Conservation (phyloP, 164 flowering plant genomes). For the Liquidambar formosana region DNA sequence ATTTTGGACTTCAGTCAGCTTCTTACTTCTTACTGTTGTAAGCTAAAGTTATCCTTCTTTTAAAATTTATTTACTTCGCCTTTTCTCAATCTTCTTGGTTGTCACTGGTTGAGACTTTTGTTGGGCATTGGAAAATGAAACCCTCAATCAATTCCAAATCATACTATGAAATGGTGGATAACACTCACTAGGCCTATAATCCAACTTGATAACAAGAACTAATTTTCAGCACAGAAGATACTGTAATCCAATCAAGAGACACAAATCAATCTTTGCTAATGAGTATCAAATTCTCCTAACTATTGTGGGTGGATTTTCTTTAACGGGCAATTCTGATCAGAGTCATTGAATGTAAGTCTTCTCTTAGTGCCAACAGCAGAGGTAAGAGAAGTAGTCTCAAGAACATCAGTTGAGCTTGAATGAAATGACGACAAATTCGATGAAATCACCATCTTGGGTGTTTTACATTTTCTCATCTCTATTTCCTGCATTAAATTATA, state of each 20-base stretch:
- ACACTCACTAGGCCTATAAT: slow-evolving; percentile 17
- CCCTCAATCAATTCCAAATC: slow-evolving; percentile 27
- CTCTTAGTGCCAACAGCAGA: slow-evolving; percentile 30
- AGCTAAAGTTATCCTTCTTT: slow-evolving; percentile 20
- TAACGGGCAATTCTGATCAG: slow-evolving; percentile 15
- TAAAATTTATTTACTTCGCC: slow-evolving; percentile 14
- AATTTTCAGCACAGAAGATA: neutral
- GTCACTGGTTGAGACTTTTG: slow-evolving; percentile 27
- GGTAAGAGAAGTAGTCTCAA: slow-evolving; percentile 15
- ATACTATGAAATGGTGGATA: slow-evolving; percentile 9
- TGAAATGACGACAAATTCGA: slow-evolving; percentile 9
- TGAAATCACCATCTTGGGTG: slow-evolving; percentile 18
- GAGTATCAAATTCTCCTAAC: neutral
- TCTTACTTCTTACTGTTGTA: slow-evolving; percentile 26
- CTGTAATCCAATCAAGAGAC: slow-evolving; percentile 16
- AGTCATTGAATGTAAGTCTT: slow-evolving; percentile 24
- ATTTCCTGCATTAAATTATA: slow-evolving; percentile 33
- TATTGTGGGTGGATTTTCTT: slow-evolving; percentile 20
- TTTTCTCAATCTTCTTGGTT: slow-evolving; percentile 20
- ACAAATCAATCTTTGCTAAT: slow-evolving; percentile 4
- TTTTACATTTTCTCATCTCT: slow-evolving; percentile 23
- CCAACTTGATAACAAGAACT: slow-evolving; percentile 4
- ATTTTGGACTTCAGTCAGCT: slow-evolving; percentile 36
- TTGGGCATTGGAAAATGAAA: slow-evolving; percentile 33
- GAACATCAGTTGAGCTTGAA: slow-evolving; percentile 13